phyloP scores from a whole-genome alignment of 371 early-diverging fungal genomes.

The Catenaria anguillulae region DNA sequence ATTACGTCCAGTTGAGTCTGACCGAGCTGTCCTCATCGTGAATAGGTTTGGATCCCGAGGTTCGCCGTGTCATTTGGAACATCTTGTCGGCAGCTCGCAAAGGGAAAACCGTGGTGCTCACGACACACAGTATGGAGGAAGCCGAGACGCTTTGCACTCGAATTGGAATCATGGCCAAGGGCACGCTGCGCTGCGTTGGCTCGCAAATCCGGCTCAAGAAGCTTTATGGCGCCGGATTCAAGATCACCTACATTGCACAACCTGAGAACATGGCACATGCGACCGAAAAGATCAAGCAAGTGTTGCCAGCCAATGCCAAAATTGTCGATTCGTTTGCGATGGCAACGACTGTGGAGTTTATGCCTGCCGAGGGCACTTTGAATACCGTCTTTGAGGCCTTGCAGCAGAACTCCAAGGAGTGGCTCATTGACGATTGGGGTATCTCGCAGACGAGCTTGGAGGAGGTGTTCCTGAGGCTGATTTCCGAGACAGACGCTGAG shows the following conservation, averaged over 20 bases:
- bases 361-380: slow-evolving; percentile 25
- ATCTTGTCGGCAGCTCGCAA: slow-evolving; percentile 40
- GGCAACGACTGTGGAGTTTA: slow-evolving; percentile 42
- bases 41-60: background rate
- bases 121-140: slow-evolving; percentile 57
- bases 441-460: slow-evolving; percentile 43
- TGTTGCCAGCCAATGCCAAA: slow-evolving; percentile 31
- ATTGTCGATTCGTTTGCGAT: slow-evolving; percentile 37
- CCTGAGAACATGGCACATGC: slow-evolving; percentile 25
- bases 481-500: slow-evolving; percentile 15
- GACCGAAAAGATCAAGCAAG: slow-evolving; percentile 20
- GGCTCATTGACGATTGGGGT: slow-evolving; percentile 50
- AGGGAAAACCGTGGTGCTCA: slow-evolving; percentile 40
- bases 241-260: slow-evolving; percentile 28
- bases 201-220: slow-evolving; percentile 47
- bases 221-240: slow-evolving; percentile 56
- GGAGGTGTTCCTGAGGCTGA: slow-evolving; percentile 40
- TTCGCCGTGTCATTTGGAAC: slow-evolving; percentile 40
- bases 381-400: slow-evolving; percentile 32
- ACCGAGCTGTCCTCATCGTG: no score
- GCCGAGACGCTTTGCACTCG: slow-evolving; percentile 34
- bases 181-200: slow-evolving; percentile 47
- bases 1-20: no score
- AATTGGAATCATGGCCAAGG: slow-evolving; percentile 61
- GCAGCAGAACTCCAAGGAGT: slow-evolving; percentile 17